Conservation (phyloP, 108 stramenopile genomes). For the Pseudonitzschia delicatissima region DNA sequence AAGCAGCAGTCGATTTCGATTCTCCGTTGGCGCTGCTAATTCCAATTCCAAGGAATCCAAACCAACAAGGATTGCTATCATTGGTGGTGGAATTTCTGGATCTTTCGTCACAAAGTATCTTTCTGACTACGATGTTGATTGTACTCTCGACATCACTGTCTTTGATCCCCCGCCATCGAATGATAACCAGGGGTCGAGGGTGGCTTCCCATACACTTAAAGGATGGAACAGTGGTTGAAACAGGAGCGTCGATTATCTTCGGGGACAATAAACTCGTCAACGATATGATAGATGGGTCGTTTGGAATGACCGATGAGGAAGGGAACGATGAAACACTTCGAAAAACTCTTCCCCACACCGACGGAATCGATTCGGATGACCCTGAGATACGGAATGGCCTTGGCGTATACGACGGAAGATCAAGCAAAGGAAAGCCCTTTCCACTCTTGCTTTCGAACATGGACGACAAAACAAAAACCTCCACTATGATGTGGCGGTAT, state of each 20-base stretch:
- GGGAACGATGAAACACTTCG: background rate
- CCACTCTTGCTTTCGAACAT: conserved; percentile 10
- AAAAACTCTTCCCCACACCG: conserved; percentile 10
- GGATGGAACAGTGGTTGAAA: conserved; percentile 67
- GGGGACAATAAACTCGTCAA: conserved; percentile 16
- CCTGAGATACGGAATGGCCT: conserved; percentile 12
- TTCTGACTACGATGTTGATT: conserved; percentile 62
- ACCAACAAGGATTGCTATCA: conserved; percentile 46
- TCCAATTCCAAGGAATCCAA: background rate
- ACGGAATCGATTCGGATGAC: background rate
- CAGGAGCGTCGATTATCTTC: conserved; percentile 61
- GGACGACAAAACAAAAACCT: conserved; percentile 2
- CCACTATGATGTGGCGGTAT: conserved; percentile 32
- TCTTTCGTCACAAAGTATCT: conserved; percentile 68
- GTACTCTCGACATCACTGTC: conserved; percentile 55
- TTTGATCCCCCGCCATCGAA: conserved; percentile 56
- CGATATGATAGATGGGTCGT: conserved; percentile 16
- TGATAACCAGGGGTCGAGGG: conserved; percentile 58
- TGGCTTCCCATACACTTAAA: conserved; percentile 36
- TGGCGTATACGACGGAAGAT: conserved; percentile 30
- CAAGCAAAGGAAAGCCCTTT: conserved; percentile 10
- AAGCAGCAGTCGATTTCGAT: too few relatives aligned
- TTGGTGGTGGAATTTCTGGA: conserved; percentile 71
- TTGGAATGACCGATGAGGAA: background rate
- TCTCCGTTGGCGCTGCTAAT: background rate